Percentiles rank a stretch among this genome's conserved stretches.
Evolutionary conservation across 2,329 filamentous ascomycete genomes (phyloP).

Genomic region (Cercospora zeina): DNA sequence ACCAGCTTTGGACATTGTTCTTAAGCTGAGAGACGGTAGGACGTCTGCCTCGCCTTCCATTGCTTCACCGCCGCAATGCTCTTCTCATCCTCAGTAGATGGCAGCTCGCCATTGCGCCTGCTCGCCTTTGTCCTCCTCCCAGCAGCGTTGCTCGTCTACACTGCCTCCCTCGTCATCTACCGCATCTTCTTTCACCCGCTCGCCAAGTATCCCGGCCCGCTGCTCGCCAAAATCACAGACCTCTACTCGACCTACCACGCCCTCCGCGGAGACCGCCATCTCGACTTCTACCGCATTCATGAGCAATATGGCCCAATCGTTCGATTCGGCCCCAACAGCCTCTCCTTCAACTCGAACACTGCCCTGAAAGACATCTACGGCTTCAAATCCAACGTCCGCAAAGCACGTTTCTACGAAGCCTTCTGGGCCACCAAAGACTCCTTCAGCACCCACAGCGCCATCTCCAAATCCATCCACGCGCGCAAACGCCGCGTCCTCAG

Average conservation of each 20-base stretch:
- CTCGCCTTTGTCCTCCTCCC: conserved; percentile 18
- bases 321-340: conserved; percentile 74
- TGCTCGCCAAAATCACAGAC: conserved; percentile 38
- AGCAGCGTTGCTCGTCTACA: conserved; percentile 15
- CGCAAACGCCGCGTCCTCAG: conserved; percentile 50
- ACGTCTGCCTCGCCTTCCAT: background rate
- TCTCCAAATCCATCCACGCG: conserved; percentile 50
- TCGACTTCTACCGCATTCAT: conserved; percentile 57
- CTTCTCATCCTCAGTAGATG: background rate
- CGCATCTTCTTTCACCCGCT: conserved; percentile 48
- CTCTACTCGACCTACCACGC: conserved; percentile 36
- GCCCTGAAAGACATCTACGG: conserved; percentile 60
- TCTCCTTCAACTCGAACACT: conserved; percentile 73
- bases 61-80: background rate
- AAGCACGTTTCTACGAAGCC: conserved; percentile 52
- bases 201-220: conserved; percentile 47
- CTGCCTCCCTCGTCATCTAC: conserved; percentile 37
- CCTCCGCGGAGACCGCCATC: conserved; percentile 34
- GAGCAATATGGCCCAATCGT: conserved; percentile 68
- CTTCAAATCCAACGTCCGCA: conserved; percentile 51
- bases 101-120: conserved; percentile 15
- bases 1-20: conserved; percentile 11
- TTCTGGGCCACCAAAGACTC: conserved; percentile 48
- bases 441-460: conserved; percentile 48
- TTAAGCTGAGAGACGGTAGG: conserved; percentile 7